A percentile compares a stretch with the other conserved stretches of the same genome.
Evolutionary conservation across 2,329 filamentous ascomycete genomes (phyloP).

Genomic region (Stagonosporopsis vannaccii): DNA sequence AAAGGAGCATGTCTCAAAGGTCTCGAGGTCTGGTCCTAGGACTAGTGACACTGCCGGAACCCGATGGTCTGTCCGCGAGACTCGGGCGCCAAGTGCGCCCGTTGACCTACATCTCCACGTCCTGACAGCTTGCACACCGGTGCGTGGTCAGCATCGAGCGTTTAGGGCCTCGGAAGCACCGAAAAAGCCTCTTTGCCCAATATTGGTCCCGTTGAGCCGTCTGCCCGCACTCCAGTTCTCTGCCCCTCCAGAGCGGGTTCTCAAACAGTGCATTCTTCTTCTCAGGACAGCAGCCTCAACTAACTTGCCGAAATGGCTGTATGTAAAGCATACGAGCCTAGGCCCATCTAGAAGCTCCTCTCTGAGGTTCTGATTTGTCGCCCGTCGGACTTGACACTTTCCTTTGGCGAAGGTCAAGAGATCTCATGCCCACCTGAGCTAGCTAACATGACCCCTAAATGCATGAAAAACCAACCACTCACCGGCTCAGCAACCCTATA

Average conservation of each 20-base stretch:
- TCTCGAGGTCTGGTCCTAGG: slow-evolving; percentile 12
- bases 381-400: not conserved
- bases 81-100: not conserved
- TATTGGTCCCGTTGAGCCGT: not conserved
- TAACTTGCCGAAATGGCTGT: not conserved
- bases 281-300: not conserved
- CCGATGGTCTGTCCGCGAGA: slow-evolving; percentile 4
- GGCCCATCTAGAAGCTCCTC: not conserved
- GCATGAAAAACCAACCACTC: not conserved
- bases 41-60: slow-evolving; percentile 12
- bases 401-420: not conserved
- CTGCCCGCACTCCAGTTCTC: not conserved
- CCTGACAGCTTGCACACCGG: not conserved
- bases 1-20: slow-evolving; percentile 13
- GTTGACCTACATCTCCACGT: not conserved
- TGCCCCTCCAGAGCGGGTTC: not conserved
- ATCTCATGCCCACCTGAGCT: slow-evolving; percentile 9
- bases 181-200: not conserved
- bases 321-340: not conserved
- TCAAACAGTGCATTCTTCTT: not conserved
- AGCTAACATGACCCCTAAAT: slow-evolving; percentile 7
- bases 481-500: not conserved
- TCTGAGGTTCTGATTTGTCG: not conserved
- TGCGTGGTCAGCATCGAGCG: not conserved
- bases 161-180: not conserved